These are phyloP conservation scores for Blastobotrys attinorum DNA, from an alignment of 805 yeast genomes.

Conservation along the genomic window DNA sequence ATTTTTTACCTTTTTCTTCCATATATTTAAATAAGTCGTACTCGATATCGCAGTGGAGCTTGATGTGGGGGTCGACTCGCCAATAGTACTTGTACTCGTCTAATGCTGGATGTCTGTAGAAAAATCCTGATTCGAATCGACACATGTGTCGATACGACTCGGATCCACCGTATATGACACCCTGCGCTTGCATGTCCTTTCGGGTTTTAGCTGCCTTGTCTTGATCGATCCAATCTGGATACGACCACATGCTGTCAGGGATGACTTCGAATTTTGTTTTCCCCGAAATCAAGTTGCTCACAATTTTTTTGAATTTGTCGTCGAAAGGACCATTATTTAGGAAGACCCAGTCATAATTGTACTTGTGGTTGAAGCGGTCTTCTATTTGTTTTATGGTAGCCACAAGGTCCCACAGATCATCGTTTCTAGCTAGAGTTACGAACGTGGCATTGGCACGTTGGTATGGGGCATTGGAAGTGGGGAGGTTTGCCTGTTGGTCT, in stretches of 20 bases:
- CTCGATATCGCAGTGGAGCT: constrained; percentile 66
- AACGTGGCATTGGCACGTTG: constrained; percentile 36
- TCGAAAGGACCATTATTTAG: constrained; percentile 72
- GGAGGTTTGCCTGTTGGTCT: constrained; percentile 6
- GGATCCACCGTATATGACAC: constrained; percentile 67
- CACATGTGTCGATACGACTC: constrained; percentile 85
- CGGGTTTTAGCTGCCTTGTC: constrained; percentile 60
- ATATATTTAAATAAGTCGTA: constrained; percentile 75
- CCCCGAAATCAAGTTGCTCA: constrained; percentile 54
- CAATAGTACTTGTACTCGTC: constrained; percentile 76
- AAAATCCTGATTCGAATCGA: constrained; percentile 77
- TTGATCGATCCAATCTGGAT: constrained; percentile 72
- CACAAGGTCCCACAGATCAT: constrained; percentile 50
- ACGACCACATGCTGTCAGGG: constrained; percentile 77
- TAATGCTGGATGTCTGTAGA: constrained; percentile 63
- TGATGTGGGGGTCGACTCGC: constrained; percentile 85
- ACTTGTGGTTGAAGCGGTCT: constrained; percentile 69
- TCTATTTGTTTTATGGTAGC: constrained; percentile 62
- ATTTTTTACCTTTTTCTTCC: constrained; percentile 64
- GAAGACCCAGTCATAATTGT: constrained; percentile 87
- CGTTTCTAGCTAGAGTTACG: constrained; percentile 58
- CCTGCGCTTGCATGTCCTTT: constrained; percentile 41
- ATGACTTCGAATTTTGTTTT: constrained; percentile 62
- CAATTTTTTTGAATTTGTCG: constrained; percentile 55
- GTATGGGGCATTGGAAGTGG: constrained; percentile 14